phyloP scores from a whole-genome alignment of 2,329 filamentous ascomycete genomes.

The Colletotrichum godetiae region DNA sequence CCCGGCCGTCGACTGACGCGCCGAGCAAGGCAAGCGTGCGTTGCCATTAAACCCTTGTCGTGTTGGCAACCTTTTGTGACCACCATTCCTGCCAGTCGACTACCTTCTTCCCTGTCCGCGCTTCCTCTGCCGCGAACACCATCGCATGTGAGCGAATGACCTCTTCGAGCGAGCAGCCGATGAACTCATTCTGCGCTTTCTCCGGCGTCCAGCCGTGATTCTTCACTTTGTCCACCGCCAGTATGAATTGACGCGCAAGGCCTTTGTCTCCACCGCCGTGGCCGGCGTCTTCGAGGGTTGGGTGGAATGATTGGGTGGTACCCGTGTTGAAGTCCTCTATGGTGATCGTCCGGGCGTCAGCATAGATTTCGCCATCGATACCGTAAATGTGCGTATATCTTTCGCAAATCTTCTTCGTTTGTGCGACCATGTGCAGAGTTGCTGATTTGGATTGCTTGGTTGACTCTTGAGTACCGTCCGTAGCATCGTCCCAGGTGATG shows the following conservation, averaged over 20 bases:
- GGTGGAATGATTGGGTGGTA: conserved; percentile 25
- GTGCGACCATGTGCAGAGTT: conserved; percentile 93
- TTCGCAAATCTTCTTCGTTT: conserved; percentile 87
- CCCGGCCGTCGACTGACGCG: not conserved
- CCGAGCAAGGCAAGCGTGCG: not conserved
- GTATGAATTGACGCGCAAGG: conserved; percentile 83
- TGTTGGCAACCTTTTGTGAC: conserved; percentile 52
- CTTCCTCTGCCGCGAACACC: conserved; percentile 95
- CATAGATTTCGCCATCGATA: conserved; percentile 84
- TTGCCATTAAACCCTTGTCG: not conserved
- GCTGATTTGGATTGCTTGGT: conserved; percentile 73
- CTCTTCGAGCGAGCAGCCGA: conserved; percentile 89
- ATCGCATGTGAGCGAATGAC: conserved; percentile 89
- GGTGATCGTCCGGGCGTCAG: conserved; percentile 82
- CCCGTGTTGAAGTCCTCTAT: conserved; percentile 66
- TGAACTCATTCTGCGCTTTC: conserved; percentile 77
- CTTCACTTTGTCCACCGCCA: conserved; percentile 84
- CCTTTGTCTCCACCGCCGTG: conserved; percentile 48
- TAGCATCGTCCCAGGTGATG: conserved; percentile 85
- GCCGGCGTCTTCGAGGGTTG: conserved; percentile 32
- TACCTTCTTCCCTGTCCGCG: conserved; percentile 75
- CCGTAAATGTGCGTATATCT: conserved; percentile 89
- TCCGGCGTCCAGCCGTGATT: conserved; percentile 73
- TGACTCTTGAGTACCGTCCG: conserved; percentile 3
- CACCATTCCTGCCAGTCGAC: conserved; percentile 85